Evolutionary conservation across 306 rosid genomes (phyloP), one percentile per base, ranked within the genome.

Genomic region (Prunus dulcis): DNA sequence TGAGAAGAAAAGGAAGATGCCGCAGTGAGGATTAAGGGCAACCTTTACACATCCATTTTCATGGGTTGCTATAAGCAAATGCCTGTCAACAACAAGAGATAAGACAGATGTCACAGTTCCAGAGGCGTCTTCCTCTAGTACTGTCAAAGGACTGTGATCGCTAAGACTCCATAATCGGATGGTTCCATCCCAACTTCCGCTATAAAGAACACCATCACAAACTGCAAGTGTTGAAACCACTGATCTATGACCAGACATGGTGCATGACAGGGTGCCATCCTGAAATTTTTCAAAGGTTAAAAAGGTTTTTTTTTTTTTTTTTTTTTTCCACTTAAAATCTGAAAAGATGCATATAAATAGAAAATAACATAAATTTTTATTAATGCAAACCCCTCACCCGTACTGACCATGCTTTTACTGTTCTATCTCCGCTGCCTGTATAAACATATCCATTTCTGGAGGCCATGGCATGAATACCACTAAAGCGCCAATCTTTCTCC

Each of bases 141-240:
- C 93, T 1, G 96, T 78, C 89, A 94, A 85, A 30, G 85, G 88
- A 84, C 93, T 88, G 68, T 88, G 97, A 87, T 94, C 90, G 51
- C 72, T 64, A 46, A 94, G 98, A 86, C 91, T 90, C 98, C 98
- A 94, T 82, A 94, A 75, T 77, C 97, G 84, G 76, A 94, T 60
- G 50, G 97, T 92, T 82, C 98, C 96, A 82, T 94, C 98, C 98
- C 96, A 94, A 81, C 98, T 94, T 68, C 97, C 98, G 58, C 98
- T 94, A 75, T 94, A 92, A 76, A 94, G 98, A 81, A 94, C 87
- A 77, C 79, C 87, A 45, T 90, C 86, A 67, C 92, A 85, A 56
- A 86, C 81, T 46, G 86, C 79, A 55, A 94, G 96, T 1, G 96
- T 84, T 66, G 97, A 94, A 87, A 94, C 97, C 32, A 84, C 95